Conservation (phyloP, 1,139 yeast genomes). For the Geotrichum siamense region DNA sequence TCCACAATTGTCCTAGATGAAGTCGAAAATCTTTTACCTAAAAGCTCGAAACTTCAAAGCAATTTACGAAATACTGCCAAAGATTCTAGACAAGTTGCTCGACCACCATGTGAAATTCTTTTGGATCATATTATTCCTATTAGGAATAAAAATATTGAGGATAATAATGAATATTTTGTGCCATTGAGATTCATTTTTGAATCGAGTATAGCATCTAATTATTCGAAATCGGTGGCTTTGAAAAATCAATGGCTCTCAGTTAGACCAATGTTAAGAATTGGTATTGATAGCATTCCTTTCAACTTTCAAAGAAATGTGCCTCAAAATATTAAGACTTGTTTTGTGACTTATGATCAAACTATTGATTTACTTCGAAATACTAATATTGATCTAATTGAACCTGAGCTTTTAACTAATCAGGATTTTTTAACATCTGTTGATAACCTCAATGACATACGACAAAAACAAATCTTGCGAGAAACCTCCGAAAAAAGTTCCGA, state of each 20-base stretch:
- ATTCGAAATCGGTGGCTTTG: slow-evolving; percentile 16
- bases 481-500: neutral
- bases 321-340: slow-evolving; percentile 13
- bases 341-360: slow-evolving; percentile 17
- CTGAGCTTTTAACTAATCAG: slow-evolving; percentile 8
- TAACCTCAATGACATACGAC: neutral
- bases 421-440: slow-evolving; percentile 10
- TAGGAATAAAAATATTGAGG: slow-evolving; percentile 21
- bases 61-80: neutral
- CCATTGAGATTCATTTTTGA: slow-evolving; percentile 21
- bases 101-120: slow-evolving; percentile 21
- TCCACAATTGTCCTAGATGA: slow-evolving; percentile 25
- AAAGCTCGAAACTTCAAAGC: slow-evolving; percentile 1
- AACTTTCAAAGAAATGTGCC: slow-evolving; percentile 8
- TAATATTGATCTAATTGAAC: slow-evolving; percentile 9
- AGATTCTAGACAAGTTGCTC: slow-evolving; percentile 2
- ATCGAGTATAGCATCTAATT: slow-evolving; percentile 20
- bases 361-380: slow-evolving; percentile 13
- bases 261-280: slow-evolving; percentile 19
- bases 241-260: slow-evolving; percentile 10
- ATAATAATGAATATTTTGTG: slow-evolving; percentile 8
- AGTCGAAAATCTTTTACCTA: slow-evolving; percentile 21
- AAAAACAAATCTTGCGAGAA: neutral
- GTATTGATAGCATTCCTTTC: slow-evolving; percentile 10
- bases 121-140: slow-evolving; percentile 21